A percentile compares a stretch with the other conserved stretches of the same genome.
Evolutionary conservation across 192 early-diverging fungal species (phyloP).

Genomic region (Haplosporangium gracile): DNA sequence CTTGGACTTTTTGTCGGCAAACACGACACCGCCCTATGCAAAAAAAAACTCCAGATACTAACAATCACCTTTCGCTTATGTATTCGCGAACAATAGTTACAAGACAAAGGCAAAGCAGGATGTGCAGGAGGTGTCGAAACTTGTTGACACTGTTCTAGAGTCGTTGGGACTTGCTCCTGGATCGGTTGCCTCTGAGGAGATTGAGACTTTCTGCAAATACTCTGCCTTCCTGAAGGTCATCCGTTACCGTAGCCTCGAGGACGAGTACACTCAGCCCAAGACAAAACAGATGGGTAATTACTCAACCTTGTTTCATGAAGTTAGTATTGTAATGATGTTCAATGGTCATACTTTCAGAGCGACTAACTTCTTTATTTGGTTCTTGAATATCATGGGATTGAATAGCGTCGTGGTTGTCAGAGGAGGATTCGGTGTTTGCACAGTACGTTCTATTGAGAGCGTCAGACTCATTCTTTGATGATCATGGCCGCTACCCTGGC

Average conservation of each 20-base stretch:
- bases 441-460: constrained; percentile 78
- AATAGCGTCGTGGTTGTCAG: constrained; percentile 63
- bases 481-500: constrained; percentile 75
- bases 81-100: constrained; percentile 64
- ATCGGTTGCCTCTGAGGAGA: constrained; percentile 70
- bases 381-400: background rate
- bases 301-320: background rate
- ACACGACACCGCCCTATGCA: too few relatives aligned
- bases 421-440: constrained; percentile 67
- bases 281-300: constrained; percentile 64
- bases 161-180: constrained; percentile 64
- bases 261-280: constrained; percentile 66
- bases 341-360: background rate
- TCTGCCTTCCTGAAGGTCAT: constrained; percentile 77
- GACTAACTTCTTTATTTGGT: background rate
- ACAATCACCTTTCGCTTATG: background rate
- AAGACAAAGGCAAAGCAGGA: constrained; percentile 85
- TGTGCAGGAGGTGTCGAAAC: constrained; percentile 60
- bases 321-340: too few relatives aligned
- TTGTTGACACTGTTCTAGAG: constrained; percentile 63
- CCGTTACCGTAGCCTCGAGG: constrained; percentile 68
- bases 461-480: constrained; percentile 71
- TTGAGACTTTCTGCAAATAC: constrained; percentile 90
- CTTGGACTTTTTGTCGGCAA: background rate
- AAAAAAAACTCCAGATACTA: background rate